Percentiles rank a stretch among this genome's conserved stretches.
phyloP scores from a whole-genome alignment of 2,329 filamentous ascomycete species.

The Xylariales sp. region DNA sequence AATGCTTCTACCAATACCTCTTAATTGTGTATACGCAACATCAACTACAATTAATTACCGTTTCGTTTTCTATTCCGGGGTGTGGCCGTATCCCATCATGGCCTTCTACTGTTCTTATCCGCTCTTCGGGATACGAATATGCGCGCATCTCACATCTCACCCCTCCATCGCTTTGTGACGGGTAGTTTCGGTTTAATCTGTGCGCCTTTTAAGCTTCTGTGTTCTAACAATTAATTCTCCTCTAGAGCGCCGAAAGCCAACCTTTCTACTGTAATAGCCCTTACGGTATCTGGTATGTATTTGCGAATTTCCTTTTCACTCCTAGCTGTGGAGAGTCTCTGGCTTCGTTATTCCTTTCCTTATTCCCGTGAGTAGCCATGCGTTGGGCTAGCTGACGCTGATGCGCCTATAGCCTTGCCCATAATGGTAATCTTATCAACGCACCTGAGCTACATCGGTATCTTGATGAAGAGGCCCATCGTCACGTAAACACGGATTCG shows the following conservation, averaged over 20 bases:
- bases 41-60: background rate
- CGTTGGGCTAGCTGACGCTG: conserved; percentile 6
- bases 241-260: conserved; percentile 71
- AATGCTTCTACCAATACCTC: background rate
- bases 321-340: no score
- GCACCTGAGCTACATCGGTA: conserved; percentile 73
- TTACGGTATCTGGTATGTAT: conserved; percentile 71
- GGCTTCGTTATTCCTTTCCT: background rate
- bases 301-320: no score
- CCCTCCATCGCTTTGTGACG: background rate
- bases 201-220: background rate
- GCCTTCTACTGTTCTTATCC: background rate
- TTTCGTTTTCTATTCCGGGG: background rate
- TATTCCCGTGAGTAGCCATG: background rate
- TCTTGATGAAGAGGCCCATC: conserved; percentile 63
- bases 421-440: conserved; percentile 84
- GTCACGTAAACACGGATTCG: conserved; percentile 70
- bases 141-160: no score
- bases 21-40: background rate
- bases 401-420: conserved; percentile 60
- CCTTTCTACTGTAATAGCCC: conserved; percentile 83
- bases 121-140: background rate
- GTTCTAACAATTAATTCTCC: conserved; percentile 9
- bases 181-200: background rate
- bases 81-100: background rate